A percentile compares a stretch with the other conserved stretches of the same genome.
phyloP scores from a whole-genome alignment of 306 rosid species.

The Notholithocarpus densiflorus region DNA sequence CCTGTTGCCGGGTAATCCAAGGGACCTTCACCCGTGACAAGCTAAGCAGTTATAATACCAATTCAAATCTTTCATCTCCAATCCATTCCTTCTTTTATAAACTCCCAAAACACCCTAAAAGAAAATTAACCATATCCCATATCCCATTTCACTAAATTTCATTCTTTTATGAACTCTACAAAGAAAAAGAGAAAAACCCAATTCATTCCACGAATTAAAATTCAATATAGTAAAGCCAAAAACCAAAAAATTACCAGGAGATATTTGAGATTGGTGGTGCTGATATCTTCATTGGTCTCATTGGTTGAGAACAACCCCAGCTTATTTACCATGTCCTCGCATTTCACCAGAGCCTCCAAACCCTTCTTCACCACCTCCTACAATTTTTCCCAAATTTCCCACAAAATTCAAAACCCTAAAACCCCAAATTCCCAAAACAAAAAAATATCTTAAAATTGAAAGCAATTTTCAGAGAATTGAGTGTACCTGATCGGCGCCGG shows the following conservation, averaged over 20 bases:
- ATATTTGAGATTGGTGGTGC: slow-evolving; percentile 79
- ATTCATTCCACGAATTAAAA: neutral
- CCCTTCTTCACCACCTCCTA: slow-evolving; percentile 76
- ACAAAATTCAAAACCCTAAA: slow-evolving; percentile 2
- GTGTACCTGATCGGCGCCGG: slow-evolving; percentile 67
- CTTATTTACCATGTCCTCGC: slow-evolving; percentile 82
- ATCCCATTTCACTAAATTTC: too few relatives aligned
- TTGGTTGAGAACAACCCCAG: slow-evolving; percentile 80
- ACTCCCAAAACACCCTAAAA: too few relatives aligned
- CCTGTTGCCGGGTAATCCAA: too few relatives aligned
- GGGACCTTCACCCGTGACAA: too few relatives aligned
- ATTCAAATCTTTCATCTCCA: too few relatives aligned
- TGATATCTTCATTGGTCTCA: slow-evolving; percentile 90
- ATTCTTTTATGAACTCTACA: too few relatives aligned
- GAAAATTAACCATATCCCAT: too few relatives aligned
- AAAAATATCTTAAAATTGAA: neutral
- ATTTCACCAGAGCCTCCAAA: slow-evolving; percentile 48
- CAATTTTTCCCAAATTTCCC: slow-evolving; percentile 7
- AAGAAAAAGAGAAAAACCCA: neutral
- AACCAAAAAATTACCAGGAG: slow-evolving; percentile 52
- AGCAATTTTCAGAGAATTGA: neutral
- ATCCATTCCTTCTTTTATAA: too few relatives aligned
- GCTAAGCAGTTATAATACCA: too few relatives aligned
- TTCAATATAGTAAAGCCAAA: neutral
- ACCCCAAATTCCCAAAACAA: neutral